phyloP scores from a whole-genome alignment of 352 stramenopile species.

The Phytophthora lateralis region DNA sequence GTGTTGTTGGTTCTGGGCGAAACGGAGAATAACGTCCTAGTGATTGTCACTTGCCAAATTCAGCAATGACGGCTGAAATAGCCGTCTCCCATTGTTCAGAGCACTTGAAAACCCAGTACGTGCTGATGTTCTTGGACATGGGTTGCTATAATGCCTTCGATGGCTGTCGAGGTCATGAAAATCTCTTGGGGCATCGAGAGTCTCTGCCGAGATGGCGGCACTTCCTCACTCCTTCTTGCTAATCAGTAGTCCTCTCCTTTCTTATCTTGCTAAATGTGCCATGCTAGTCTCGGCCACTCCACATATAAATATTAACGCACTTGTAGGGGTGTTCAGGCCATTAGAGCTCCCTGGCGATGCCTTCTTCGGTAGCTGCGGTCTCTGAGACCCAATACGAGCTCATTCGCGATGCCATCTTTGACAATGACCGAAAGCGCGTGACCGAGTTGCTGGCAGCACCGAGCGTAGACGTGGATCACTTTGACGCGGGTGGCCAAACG shows the following conservation, averaged over 20 bases:
- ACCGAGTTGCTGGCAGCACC: conserved; percentile 44
- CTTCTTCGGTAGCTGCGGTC: conserved; percentile 9
- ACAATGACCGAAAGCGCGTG: conserved; percentile 57
- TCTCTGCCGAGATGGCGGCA: no score
- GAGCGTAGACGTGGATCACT: conserved; percentile 67
- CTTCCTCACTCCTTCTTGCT: not conserved
- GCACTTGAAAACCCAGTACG: not conserved
- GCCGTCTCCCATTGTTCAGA: conserved; percentile 2
- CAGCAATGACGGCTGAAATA: conserved; percentile 27
- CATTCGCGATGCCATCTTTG: conserved; percentile 76
- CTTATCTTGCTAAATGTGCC: conserved; percentile 4
- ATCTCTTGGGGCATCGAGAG: not conserved
- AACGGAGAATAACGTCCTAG: conserved; percentile 30
- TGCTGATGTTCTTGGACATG: conserved; percentile 5
- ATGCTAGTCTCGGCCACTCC: not conserved
- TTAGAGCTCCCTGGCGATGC: conserved; percentile 7
- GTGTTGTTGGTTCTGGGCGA: conserved; percentile 13
- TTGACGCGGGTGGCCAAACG: conserved; percentile 75
- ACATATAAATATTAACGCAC: conserved; percentile 25
- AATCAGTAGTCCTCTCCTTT: not conserved
- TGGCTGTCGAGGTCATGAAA: not conserved
- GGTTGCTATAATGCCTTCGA: not conserved
- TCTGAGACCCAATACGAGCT: conserved; percentile 65
- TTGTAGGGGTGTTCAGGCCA: not conserved
- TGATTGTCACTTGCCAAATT: conserved; percentile 9